Conservation (phyloP, 257 asterid species). For the Nemophila menziesii region DNA sequence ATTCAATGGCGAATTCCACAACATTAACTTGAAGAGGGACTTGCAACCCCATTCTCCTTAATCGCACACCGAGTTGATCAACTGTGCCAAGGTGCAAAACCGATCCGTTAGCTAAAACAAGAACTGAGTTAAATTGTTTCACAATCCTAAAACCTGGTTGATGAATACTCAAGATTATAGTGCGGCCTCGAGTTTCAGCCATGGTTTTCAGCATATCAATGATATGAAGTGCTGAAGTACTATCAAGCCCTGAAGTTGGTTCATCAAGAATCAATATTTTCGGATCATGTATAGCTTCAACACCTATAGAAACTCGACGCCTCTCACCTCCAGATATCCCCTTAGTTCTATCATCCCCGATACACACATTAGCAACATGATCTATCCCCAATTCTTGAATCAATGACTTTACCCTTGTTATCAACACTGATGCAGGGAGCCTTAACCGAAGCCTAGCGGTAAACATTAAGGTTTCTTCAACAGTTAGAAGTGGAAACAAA, state of each 20-base stretch:
- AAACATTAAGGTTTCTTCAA: slow-evolving; percentile 61
- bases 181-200: slow-evolving; percentile 64
- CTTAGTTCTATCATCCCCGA: slow-evolving; percentile 64
- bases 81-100: slow-evolving; percentile 72
- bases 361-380: slow-evolving; percentile 44
- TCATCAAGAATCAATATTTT: slow-evolving; percentile 72
- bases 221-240: slow-evolving; percentile 74
- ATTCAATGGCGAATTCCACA: slow-evolving; percentile 77
- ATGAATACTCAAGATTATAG: slow-evolving; percentile 70
- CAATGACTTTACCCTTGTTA: slow-evolving; percentile 31
- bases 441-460: slow-evolving; percentile 47
- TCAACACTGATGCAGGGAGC: slow-evolving; percentile 32
- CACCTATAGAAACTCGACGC: slow-evolving; percentile 86
- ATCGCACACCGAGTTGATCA: slow-evolving; percentile 43
- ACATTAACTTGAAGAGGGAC: slow-evolving; percentile 59
- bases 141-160: slow-evolving; percentile 84
- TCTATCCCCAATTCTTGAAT: slow-evolving; percentile 65
- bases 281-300: slow-evolving; percentile 78
- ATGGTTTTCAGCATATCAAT: slow-evolving; percentile 63
- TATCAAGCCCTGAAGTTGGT: slow-evolving; percentile 93
- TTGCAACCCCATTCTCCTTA: slow-evolving; percentile 47
- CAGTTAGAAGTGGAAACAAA: slow-evolving; percentile 66
- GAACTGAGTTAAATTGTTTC: slow-evolving; percentile 45
- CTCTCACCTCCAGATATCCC: slow-evolving; percentile 95
- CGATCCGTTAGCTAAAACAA: slow-evolving; percentile 61